Evolutionary conservation across 257 asterid genomes (phyloP), one percentile per base, ranked within the genome.

Genomic region (Plantago ovata): DNA sequence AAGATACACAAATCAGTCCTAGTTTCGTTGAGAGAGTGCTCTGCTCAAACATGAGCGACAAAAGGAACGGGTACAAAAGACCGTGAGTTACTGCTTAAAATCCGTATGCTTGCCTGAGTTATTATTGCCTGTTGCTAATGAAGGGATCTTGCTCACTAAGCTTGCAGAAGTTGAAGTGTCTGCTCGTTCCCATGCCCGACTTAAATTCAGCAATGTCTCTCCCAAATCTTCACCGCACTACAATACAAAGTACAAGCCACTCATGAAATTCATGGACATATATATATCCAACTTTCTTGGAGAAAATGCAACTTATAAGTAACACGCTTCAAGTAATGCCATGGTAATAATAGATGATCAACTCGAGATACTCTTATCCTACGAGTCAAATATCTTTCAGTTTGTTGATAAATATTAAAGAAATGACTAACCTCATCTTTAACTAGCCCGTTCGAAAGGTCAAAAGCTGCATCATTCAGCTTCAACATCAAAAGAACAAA

Each of bases 391-490:
- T 13, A 48, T 18, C 48, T 42, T 42, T 47, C 53, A 16, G 24
- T 28, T 19, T 16, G 21, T 18, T 48, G 53, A 16, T 46, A 48
- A 48, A 28, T 20, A 20, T n/a, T 19, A 36, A 45, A 41, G 18
- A 38, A 58, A 61, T 21, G 11, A 70, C 77, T 63, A 54, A 88
- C 98, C 98, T 92, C 95, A 48, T 72, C 90, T 78, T 74, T 82
- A 63, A 92, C 89, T 11, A 70, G 63, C 47, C 98, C 98, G 24
- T 80, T 92, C 46, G 98, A 92, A 72, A 92, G 96, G 80, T 92
- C 98, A 77, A 92, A 92, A 53, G 96, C 95, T 16, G 98, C 98
- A 82, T 92, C 98, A 21, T 88, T 92, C 80, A 92, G 78, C 96
- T 88, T 71, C 85, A 74, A 49, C 71, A 78, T 46, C 60, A 24